Percentiles rank a stretch among this genome's conserved stretches.
Evolutionary conservation across 2,329 filamentous ascomycete species (phyloP).

Genomic region (Fusarium chaquense): DNA sequence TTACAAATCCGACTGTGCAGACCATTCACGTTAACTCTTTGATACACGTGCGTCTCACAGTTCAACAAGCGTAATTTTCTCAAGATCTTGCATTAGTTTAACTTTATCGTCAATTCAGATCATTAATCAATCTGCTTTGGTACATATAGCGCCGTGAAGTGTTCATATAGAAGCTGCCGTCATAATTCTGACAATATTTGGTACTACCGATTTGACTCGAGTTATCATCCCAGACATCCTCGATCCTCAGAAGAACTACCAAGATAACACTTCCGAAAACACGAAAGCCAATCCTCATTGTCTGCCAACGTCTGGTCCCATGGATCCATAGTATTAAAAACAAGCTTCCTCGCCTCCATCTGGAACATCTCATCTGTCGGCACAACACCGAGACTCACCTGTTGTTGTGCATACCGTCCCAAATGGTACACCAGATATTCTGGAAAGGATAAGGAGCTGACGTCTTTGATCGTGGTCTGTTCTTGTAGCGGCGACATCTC

Average conservation of each 20-base stretch:
- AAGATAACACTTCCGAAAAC: conserved; percentile 37
- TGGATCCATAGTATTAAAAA: conserved; percentile 42
- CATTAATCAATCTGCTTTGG: background rate
- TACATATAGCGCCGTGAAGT: background rate
- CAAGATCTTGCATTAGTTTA: background rate
- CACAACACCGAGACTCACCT: conserved; percentile 40
- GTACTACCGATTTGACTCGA: too few relatives aligned
- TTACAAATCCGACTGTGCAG: background rate
- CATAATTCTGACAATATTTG: background rate
- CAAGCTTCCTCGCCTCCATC: conserved; percentile 43
- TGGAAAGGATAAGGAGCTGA: conserved; percentile 21
- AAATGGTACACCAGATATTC: conserved; percentile 38
- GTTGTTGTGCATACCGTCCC: conserved; percentile 40
- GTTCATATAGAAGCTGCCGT: too few relatives aligned
- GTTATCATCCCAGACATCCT: background rate
- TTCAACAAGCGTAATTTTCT: background rate
- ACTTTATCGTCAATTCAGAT: background rate
- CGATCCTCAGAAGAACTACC: background rate
- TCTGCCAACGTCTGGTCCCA: conserved; percentile 49
- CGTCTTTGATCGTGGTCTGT: background rate
- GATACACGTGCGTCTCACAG: background rate
- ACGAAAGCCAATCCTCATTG: conserved; percentile 46
- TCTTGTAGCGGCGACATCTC: background rate
- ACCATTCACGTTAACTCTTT: background rate
- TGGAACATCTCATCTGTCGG: conserved; percentile 48